A percentile compares a stretch with the other conserved stretches of the same genome.
phyloP scores from a whole-genome alignment of 2,329 filamentous ascomycete species.

The Fusarium begoniae region DNA sequence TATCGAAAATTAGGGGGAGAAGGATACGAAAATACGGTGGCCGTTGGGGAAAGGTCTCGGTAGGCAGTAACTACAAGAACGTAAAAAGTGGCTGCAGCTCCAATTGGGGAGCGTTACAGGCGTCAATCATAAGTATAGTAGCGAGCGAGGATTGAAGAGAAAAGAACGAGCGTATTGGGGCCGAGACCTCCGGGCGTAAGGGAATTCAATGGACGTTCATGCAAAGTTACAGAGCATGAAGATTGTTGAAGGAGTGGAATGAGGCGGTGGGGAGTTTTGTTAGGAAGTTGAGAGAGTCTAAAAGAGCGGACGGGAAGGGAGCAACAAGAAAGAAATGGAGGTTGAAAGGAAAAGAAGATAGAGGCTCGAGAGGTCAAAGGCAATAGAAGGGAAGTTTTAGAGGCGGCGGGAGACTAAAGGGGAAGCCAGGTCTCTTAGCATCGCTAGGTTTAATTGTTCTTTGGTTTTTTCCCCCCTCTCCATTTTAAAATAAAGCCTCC shows the following conservation, averaged over 20 bases:
- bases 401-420: slow-evolving; percentile 33
- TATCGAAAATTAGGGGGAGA: slow-evolving; percentile 12
- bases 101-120: slow-evolving; percentile 42
- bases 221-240: slow-evolving; percentile 8
- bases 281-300: slow-evolving; percentile 5
- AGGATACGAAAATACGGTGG: slow-evolving; percentile 17
- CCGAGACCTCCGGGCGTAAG: slow-evolving; percentile 36
- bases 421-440: slow-evolving; percentile 31
- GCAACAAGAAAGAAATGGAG: slow-evolving; percentile 1
- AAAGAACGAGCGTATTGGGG: slow-evolving; percentile 45
- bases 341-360: slow-evolving; percentile 15
- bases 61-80: slow-evolving; percentile 24
- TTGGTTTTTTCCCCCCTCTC: slow-evolving; percentile 33
- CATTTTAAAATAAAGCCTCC: slow-evolving; percentile 43
- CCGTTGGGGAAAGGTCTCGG: slow-evolving; percentile 16
- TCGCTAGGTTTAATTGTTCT: slow-evolving; percentile 44
- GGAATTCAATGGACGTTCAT: slow-evolving; percentile 8
- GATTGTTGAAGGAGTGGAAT: slow-evolving; percentile 1
- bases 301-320: slow-evolving; percentile 23
- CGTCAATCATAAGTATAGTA: slow-evolving; percentile 46
- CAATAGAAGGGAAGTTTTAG: slow-evolving; percentile 18
- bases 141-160: slow-evolving; percentile 35
- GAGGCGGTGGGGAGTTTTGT: neutral
- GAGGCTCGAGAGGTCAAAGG: slow-evolving; percentile 18
- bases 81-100: slow-evolving; percentile 38